phyloP scores from a whole-genome alignment of 192 early-diverging fungal species.

The Rhizoclosmatium sp. region DNA sequence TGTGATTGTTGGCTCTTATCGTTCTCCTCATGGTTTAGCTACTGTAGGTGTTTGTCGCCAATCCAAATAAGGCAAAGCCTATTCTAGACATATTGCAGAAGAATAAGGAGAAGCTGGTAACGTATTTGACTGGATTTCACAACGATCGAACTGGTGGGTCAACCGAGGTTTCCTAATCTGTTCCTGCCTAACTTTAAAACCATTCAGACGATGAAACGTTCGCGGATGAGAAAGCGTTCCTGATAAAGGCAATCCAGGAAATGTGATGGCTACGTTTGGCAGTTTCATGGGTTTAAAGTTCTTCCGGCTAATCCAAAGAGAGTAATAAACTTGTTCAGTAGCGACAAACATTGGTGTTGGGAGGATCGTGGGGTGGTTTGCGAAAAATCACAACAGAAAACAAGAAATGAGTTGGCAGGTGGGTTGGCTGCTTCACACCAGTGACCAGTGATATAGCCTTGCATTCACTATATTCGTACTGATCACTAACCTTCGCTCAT shows the following conservation, averaged over 20 bases:
- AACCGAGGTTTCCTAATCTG: neutral
- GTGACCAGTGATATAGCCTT: conserved; percentile 6
- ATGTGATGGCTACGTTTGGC: conserved; percentile 14
- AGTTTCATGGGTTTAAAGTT: too few relatives aligned
- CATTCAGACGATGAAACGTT: conserved; percentile 95
- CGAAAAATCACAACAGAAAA: conserved; percentile 29
- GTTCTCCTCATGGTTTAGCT: conserved; percentile 68
- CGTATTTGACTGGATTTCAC: conserved; percentile 90
- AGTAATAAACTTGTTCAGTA: too few relatives aligned
- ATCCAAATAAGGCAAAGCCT: conserved; percentile 93
- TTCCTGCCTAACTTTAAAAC: neutral
- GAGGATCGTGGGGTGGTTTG: neutral
- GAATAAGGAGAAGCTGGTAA: conserved; percentile 89
- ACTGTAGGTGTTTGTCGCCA: conserved; percentile 99
- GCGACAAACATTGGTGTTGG: neutral
- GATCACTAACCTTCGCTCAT: conserved; percentile 56
- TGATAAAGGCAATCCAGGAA: conserved; percentile 86
- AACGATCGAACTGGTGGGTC: conserved; percentile 88
- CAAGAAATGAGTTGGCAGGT: conserved; percentile 40
- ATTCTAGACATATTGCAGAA: conserved; percentile 91
- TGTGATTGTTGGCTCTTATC: neutral
- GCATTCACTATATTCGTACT: neutral
- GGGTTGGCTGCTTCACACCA: conserved; percentile 8
- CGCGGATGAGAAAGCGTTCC: conserved; percentile 96
- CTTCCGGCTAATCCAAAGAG: too few relatives aligned